Evolutionary conservation across 2,329 filamentous ascomycete species (phyloP), one percentile per base, ranked within the genome.

Genomic region (Fusarium vanettenii): DNA sequence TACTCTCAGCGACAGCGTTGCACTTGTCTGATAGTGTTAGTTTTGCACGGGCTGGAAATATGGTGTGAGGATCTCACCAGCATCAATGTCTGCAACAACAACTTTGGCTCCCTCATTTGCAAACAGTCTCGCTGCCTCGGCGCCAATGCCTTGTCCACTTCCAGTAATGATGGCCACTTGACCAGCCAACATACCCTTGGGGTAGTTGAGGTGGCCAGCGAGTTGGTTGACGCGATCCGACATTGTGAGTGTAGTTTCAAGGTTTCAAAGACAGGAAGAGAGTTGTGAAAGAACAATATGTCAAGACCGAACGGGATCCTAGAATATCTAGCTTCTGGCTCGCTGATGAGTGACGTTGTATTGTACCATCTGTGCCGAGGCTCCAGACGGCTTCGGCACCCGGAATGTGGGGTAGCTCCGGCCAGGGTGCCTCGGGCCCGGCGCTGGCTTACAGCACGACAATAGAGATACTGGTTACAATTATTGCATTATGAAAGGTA

Each of bases 91-190:
- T 27, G 94, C 92, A 55, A 97, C 87, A 13, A 97, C 87, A 1
- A 97, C 94, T 81, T 92, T 95, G 18, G 95, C 94, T 27, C 95
- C 95, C 83, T 98, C 94, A 70, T 95, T 96, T 14, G 94, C 94
- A 79, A 97, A 97, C 4, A 97, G 85, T 11, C 92, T 88, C 9
- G 95, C 95, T 35, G 92, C 89, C 84, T 97, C 95, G 31, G 94
- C 95, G 27, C 95, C 95, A 81, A 97, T 97, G 69, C 95, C 95
- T 82, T 97, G 94, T 10, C 94, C 94, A 20, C 92, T 91, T 52
- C 95, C 94, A 3, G 95, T 98, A 81, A 97, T 93, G 82, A 98
- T 97, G 79, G 95, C 95, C 18, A 93, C 91, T 82, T 97, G 94
- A 62, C 93, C 93, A 33, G 89, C 89, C 64, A 97, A 90, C 82